Conservation (phyloP, 768 basidiomycete species). For the Suillus tomentosus region DNA sequence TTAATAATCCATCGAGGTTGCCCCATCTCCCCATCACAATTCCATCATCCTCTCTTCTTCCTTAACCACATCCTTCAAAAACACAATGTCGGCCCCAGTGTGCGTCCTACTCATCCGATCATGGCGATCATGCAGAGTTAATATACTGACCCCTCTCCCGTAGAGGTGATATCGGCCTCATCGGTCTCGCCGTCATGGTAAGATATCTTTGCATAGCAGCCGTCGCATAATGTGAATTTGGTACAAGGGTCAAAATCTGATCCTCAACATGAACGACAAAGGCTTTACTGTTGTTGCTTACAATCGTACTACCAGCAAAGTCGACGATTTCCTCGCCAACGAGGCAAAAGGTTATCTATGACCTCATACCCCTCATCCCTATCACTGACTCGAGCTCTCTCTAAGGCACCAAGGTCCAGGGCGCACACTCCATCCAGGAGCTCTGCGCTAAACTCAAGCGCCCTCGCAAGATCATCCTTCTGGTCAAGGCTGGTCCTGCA, state of each 20-base stretch:
- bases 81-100: conserved; percentile 48
- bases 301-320: conserved; percentile 96
- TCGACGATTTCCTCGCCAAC: conserved; percentile 92
- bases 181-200: conserved; percentile 99
- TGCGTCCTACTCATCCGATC: conserved; percentile 38
- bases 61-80: conserved; percentile 35
- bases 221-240: conserved; percentile 14
- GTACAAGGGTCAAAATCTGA: conserved; percentile 88
- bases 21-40: conserved; percentile 33
- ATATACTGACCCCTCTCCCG: conserved; percentile 20
- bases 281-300: conserved; percentile 96
- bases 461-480: conserved; percentile 96
- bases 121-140: conserved; percentile 15
- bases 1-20: conserved; percentile 27
- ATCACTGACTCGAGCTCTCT: conserved; percentile 23
- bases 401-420: conserved; percentile 90
- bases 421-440: conserved; percentile 92
- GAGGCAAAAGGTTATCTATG: conserved; percentile 88
- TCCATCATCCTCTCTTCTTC: conserved; percentile 37
- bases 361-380: conserved; percentile 27
- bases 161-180: conserved; percentile 97
- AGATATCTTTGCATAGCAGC: conserved; percentile 26
- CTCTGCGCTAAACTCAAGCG: conserved; percentile 89
- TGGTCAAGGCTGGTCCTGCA: conserved; percentile 96
- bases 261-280: conserved; percentile 99